Evolutionary conservation across 345 rosid genomes (phyloP), one percentile per base, ranked within the genome.

Genomic region (Excoecaria cochinchinensis): DNA sequence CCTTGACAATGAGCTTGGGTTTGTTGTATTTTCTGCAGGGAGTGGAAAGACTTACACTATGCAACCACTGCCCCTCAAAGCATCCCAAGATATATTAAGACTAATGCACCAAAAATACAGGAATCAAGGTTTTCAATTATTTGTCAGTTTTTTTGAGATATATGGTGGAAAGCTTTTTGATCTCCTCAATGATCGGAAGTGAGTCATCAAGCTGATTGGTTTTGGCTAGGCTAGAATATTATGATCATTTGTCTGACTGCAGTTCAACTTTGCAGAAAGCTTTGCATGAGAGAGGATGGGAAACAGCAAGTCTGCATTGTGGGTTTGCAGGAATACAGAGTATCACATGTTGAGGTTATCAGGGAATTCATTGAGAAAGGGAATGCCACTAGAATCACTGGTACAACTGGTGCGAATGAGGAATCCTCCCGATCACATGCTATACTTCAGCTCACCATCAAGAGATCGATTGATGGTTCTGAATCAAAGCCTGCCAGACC

Each of bases 31-130:
- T 77, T 64, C 47, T 55, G 39, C 82, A 89, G 90, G 92, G 62
- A 89, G 93, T 69, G 93, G 93, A 79, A 89, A 89, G 81, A 89
- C 93, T 8, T 89, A 82, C 59, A 87, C 93, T 1, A 89, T 89
- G 93, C 88, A 89, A 73, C 91, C 91, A 39, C 67, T 90, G 77
- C 93, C 93, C 74, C 74, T 90, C 25, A 90, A 85, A 78, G 93
- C 93, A 73, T 84, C 90, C 47, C 89, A 82, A 67, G 89, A 88
- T 79, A 86, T 88, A 59, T 71, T 90, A 71, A 79, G 86, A 68
- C 74, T 85, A 65, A 83, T 89, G 90, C 84, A 73, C 71, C 83
- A 83, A 44, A 75, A 82, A 4, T 79, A 88, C 79, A 56, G 83
- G 63, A 88, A 81, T 75, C 88, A 86, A 78, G 85, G 89, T 21